Conservation (phyloP, 108 stramenopile genomes). For the Cyclotella distinguenda region DNA sequence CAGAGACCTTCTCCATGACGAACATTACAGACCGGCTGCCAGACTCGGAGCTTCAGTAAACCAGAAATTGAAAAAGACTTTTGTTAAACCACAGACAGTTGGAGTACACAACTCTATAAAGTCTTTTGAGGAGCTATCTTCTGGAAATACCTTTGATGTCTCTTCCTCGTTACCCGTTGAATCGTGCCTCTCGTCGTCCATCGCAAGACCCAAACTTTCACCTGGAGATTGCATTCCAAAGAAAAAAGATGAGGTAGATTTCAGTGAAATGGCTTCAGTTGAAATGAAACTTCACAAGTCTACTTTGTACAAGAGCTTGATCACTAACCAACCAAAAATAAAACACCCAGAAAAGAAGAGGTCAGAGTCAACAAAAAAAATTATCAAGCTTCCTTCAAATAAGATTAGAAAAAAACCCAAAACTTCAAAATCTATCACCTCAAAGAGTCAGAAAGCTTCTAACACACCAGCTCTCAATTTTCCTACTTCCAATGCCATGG, state of each 20-base stretch:
- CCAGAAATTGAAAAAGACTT: not conserved
- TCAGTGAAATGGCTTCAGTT: no score
- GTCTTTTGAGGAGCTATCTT: no score
- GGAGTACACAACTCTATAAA: not conserved
- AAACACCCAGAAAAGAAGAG: conserved; percentile 12
- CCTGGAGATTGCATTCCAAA: no score
- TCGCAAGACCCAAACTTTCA: no score
- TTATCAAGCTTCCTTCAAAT: not conserved
- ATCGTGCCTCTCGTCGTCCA: no score
- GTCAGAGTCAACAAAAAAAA: not conserved
- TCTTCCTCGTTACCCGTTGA: not conserved
- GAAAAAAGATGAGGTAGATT: no score
- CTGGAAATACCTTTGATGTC: no score
- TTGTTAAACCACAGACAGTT: conserved; percentile 1
- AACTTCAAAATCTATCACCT: not conserved
- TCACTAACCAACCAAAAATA: not conserved
- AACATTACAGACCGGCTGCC: not conserved
- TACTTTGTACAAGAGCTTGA: not conserved
- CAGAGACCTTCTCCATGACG: conserved; percentile 3
- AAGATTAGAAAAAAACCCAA: not conserved
- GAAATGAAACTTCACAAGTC: no score
- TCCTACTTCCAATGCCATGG: not conserved
- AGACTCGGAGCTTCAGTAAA: not conserved
- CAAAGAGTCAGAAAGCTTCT: not conserved
- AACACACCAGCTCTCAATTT: conserved; percentile 21